phyloP scores from a whole-genome alignment of 169 alveolate genomes.

The Cryptosporidium ubiquitum region DNA sequence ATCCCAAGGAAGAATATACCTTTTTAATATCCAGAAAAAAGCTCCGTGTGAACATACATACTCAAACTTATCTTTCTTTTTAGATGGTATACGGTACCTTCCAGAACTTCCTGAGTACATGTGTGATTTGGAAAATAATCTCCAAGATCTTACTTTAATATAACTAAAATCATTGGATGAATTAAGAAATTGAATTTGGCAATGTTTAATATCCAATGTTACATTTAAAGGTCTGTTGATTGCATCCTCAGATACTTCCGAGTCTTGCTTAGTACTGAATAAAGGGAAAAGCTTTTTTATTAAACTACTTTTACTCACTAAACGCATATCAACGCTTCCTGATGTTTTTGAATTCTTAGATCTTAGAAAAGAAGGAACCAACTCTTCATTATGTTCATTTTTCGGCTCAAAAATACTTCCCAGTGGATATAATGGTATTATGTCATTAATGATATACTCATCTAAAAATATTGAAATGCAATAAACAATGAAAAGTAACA shows the following conservation, averaged over 20 bases:
- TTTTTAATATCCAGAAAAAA: conserved; percentile 23
- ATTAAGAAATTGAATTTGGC: conserved; percentile 51
- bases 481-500: background rate
- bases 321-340: background rate
- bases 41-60: conserved; percentile 21
- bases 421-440: conserved; percentile 31
- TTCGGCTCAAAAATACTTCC: background rate
- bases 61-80: conserved; percentile 17
- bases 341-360: conserved; percentile 7
- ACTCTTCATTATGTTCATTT: background rate
- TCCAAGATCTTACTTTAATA: conserved; percentile 51
- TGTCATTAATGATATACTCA: conserved; percentile 41
- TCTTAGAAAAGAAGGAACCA: conserved; percentile 25
- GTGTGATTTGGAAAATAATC: conserved; percentile 48
- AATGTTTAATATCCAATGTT: conserved; percentile 36
- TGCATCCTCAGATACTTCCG: background rate
- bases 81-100: conserved; percentile 29
- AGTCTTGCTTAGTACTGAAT: background rate
- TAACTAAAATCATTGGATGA: conserved; percentile 35
- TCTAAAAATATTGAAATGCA: background rate
- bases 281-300: conserved; percentile 1
- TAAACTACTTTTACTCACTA: background rate
- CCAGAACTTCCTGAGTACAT: conserved; percentile 35
- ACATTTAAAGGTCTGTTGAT: conserved; percentile 19
- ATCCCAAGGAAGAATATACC: conserved; percentile 47